Conservation (phyloP, 257 asterid genomes). For the Solanum arcanum region DNA sequence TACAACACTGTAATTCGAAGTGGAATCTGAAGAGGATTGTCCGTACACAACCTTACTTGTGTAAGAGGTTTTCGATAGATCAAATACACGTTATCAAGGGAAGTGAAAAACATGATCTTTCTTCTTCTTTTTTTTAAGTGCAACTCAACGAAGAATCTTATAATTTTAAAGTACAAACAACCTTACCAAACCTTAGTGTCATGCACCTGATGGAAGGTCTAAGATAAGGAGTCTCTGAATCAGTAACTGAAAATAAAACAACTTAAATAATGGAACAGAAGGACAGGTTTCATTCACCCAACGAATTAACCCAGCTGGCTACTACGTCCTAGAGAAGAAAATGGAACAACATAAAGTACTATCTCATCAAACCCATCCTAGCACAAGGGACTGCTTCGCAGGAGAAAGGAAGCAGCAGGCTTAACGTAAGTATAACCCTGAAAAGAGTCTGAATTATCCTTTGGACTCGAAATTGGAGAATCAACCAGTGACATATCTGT, state of each 20-base stretch:
- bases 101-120: neutral
- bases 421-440: conserved; percentile 38
- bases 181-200: neutral
- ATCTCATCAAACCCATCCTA: neutral
- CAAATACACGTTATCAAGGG: too few species aligned
- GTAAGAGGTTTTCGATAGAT: neutral
- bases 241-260: neutral
- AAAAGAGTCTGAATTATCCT: conserved; percentile 18
- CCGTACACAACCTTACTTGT: neutral
- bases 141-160: neutral
- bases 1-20: neutral
- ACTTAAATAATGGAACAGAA: neutral
- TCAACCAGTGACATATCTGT: conserved; percentile 46
- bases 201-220: neutral
- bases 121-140: neutral
- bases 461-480: conserved; percentile 54
- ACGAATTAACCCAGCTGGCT: neutral
- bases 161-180: neutral
- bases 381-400: conserved; percentile 14
- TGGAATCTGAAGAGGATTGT: neutral
- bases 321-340: neutral
- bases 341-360: neutral
- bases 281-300: neutral
- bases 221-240: neutral
- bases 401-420: conserved; percentile 42